Evolutionary conservation across 345 rosid species (phyloP).

Genomic region (Ceriops decandra): DNA sequence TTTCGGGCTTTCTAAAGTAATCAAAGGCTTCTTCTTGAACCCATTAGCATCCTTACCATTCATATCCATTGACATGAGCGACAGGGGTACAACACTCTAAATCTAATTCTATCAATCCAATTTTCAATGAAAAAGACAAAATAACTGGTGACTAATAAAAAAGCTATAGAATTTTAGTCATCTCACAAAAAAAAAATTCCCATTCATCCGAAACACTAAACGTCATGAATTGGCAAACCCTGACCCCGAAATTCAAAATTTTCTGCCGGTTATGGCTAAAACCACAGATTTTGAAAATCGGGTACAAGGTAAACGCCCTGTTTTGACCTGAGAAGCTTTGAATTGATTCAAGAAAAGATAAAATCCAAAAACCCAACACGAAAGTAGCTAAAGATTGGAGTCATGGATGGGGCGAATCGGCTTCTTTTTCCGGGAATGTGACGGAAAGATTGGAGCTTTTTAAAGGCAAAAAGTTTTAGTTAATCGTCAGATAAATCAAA

Average conservation of each 20-base stretch:
- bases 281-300: neutral
- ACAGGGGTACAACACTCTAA: neutral
- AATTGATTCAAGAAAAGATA: neutral
- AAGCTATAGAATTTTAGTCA: neutral
- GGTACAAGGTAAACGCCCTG: conserved; percentile 13
- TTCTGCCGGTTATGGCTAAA: neutral
- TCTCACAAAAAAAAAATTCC: neutral
- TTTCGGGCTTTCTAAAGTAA: conserved; percentile 8
- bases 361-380: neutral
- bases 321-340: conserved; percentile 4
- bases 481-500: neutral
- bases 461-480: neutral
- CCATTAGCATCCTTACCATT: conserved; percentile 26
- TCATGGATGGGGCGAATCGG: neutral
- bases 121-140: neutral
- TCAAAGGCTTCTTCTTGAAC: conserved; percentile 11
- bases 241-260: conserved; percentile 1
- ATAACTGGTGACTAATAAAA: neutral
- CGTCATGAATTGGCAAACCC: conserved; percentile 15
- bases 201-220: conserved; percentile 7
- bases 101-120: neutral
- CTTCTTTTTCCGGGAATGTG: neutral
- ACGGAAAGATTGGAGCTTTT: neutral
- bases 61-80: conserved; percentile 16
- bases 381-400: neutral